phyloP scores from a whole-genome alignment of 345 rosid species.

The Gossypium turneri region DNA sequence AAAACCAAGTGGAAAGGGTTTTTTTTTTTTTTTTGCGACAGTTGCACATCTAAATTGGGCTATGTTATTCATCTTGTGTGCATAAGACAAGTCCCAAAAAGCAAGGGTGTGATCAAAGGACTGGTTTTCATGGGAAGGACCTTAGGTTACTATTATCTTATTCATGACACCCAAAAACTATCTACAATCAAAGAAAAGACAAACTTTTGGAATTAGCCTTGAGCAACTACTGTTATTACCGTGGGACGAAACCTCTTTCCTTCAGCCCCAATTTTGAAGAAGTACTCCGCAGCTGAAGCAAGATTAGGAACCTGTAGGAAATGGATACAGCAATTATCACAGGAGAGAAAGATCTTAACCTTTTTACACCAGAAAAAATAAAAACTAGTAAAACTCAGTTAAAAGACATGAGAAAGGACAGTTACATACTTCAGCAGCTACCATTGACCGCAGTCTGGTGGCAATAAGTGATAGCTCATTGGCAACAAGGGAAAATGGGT shows the following conservation, averaged over 20 bases:
- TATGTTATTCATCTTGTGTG: neutral
- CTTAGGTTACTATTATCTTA: neutral
- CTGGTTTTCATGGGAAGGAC: neutral
- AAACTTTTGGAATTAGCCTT: neutral
- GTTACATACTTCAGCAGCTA: conserved; percentile 66
- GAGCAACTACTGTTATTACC: conserved; percentile 34
- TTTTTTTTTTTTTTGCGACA: neutral
- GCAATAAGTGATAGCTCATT: conserved; percentile 82
- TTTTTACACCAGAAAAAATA: neutral
- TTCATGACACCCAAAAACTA: neutral
- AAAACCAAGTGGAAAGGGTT: neutral
- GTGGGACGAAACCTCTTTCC: conserved; percentile 97
- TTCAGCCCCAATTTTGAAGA: conserved; percentile 88
- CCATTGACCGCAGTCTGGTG: conserved; percentile 75
- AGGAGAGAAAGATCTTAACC: conserved; percentile 21
- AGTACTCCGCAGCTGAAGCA: conserved; percentile 94
- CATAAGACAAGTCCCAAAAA: neutral
- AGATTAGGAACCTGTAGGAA: conserved; percentile 81
- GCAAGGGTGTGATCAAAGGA: neutral
- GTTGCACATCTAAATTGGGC: neutral
- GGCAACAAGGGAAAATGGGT: conserved; percentile 94
- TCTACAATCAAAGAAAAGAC: neutral
- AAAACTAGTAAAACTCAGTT: conserved; percentile 3
- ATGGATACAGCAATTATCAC: conserved; percentile 12
- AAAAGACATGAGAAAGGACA: conserved; percentile 11